Conservation (phyloP, 306 rosid genomes). For the Castanopsis chinensis region DNA sequence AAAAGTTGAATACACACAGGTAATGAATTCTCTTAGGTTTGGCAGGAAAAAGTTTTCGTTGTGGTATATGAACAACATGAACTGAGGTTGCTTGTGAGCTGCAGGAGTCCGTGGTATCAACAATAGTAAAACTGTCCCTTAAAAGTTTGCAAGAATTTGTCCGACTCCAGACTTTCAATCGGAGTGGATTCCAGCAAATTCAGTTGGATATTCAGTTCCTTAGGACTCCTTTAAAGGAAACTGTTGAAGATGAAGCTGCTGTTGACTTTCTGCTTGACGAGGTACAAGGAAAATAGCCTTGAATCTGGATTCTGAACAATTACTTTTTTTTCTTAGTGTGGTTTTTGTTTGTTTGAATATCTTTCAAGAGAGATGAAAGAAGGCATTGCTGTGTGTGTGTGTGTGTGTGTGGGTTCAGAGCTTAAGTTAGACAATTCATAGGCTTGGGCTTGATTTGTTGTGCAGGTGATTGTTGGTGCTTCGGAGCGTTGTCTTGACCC, state of each 20-base stretch:
- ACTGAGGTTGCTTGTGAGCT: slow-evolving; percentile 26
- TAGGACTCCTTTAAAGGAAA: slow-evolving; percentile 72
- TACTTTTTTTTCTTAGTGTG: not conserved
- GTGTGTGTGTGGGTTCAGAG: not conserved
- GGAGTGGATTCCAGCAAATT: slow-evolving; percentile 97
- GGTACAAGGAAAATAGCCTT: slow-evolving; percentile 41
- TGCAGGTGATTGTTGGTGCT: slow-evolving; percentile 85
- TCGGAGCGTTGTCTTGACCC: slow-evolving; percentile 95
- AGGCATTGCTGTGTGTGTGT: not conserved
- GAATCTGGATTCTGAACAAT: slow-evolving; percentile 1
- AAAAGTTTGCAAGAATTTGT: slow-evolving; percentile 89
- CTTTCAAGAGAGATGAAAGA: not conserved
- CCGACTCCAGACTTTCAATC: slow-evolving; percentile 80
- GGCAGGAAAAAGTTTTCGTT: slow-evolving; percentile 13
- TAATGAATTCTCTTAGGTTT: slow-evolving; percentile 32
- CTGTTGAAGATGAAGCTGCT: slow-evolving; percentile 85
- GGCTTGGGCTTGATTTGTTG: slow-evolving; percentile 3
- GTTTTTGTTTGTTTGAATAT: not conserved
- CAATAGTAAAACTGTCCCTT: slow-evolving; percentile 78
- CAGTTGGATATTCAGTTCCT: slow-evolving; percentile 88
- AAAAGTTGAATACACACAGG: slow-evolving; percentile 92
- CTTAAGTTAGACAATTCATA: not conserved
- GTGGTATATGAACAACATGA: slow-evolving; percentile 21
- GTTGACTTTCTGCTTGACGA: slow-evolving; percentile 90
- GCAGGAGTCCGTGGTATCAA: slow-evolving; percentile 86